These are phyloP conservation scores for Selaginella moellendorffii DNA, from an alignment of 75 land plant genomes.

Conservation along the genomic window DNA sequence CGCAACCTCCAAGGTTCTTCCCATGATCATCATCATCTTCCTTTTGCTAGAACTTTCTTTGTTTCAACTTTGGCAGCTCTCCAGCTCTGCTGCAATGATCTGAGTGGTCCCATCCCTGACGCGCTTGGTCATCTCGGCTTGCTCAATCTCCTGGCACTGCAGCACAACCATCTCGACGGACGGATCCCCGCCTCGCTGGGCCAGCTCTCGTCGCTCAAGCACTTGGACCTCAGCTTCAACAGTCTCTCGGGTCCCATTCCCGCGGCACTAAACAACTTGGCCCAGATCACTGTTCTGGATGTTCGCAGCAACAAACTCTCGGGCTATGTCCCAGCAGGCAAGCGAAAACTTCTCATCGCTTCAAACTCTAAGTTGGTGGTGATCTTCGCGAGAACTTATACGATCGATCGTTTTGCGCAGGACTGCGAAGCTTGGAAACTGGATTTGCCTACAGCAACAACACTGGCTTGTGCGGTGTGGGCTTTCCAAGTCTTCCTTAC, in stretches of 20 bases:
- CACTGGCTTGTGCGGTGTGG: conserved; percentile 50
- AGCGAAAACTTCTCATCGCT: not conserved
- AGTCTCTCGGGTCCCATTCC: conserved; percentile 64
- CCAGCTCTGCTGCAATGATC: conserved; percentile 64
- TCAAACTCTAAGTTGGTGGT: not conserved
- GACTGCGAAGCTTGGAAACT: conserved; percentile 34
- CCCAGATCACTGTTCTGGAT: conserved; percentile 40
- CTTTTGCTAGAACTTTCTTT: too few relatives aligned
- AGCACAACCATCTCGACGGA: conserved; percentile 45
- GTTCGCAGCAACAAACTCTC: conserved; percentile 42
- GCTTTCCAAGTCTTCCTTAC: conserved; percentile 23
- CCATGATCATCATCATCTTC: too few relatives aligned
- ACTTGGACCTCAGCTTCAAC: conserved; percentile 66
- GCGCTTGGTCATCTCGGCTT: conserved; percentile 39
- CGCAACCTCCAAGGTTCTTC: conserved; percentile 53
- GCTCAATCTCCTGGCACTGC: conserved; percentile 54
- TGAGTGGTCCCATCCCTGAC: conserved; percentile 52
- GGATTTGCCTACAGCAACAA: conserved; percentile 64
- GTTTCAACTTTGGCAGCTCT: conserved; percentile 39
- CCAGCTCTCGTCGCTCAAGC: conserved; percentile 22
- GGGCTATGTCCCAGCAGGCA: not conserved
- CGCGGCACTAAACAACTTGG: conserved; percentile 31
- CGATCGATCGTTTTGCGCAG: too few relatives aligned
- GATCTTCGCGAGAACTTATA: not conserved
- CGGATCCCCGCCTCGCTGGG: conserved; percentile 70